These are phyloP conservation scores for Glomus cerebriforme DNA, from an alignment of 192 early-diverging fungal genomes.

Conservation along the genomic window DNA sequence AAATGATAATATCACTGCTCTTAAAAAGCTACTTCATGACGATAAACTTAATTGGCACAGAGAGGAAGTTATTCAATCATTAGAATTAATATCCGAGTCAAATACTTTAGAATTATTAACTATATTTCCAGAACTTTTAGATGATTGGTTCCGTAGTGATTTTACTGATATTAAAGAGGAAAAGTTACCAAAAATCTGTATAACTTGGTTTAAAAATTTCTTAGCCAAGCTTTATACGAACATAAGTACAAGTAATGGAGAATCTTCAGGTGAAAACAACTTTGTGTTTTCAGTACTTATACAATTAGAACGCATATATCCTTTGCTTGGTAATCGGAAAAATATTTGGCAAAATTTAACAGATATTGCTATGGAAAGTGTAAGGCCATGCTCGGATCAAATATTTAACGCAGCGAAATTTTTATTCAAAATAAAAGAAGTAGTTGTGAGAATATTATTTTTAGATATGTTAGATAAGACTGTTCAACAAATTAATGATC, in stretches of 20 bases:
- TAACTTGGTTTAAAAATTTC: background rate
- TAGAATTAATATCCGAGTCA: background rate
- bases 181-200: background rate
- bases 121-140: background rate
- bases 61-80: background rate
- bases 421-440: background rate
- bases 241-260: background rate
- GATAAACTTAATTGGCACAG: background rate
- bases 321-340: background rate
- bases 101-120: background rate
- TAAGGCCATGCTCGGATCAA: background rate
- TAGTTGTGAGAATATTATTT: background rate
- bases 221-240: background rate
- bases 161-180: background rate
- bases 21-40: background rate
- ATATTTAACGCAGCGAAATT: background rate
- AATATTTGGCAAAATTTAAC: background rate
- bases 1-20: background rate
- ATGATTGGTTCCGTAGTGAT: background rate
- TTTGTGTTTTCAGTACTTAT: background rate
- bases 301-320: background rate
- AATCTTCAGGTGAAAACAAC: background rate
- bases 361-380: background rate
- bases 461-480: background rate
- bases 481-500: background rate